These are phyloP conservation scores for Picochlorum sp. DNA, from an alignment of 139 green algal species.

Conservation along the genomic window DNA sequence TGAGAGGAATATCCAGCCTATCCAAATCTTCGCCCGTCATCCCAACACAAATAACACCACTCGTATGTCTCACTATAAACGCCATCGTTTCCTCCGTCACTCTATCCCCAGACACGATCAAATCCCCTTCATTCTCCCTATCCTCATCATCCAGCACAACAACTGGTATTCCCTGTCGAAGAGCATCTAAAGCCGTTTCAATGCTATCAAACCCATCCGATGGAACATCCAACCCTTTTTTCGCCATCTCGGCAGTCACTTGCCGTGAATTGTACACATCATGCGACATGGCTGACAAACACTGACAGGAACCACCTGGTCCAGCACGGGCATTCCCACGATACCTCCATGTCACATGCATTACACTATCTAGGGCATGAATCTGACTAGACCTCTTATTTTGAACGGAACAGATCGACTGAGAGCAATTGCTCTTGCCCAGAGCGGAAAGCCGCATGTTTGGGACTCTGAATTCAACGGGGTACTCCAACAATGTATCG, in stretches of 20 bases:
- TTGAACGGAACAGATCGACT: too few relatives aligned
- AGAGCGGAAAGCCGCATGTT: too few relatives aligned
- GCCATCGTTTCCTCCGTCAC: slow-evolving; percentile 73
- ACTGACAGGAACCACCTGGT: too few relatives aligned
- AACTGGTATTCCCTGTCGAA: slow-evolving; percentile 70
- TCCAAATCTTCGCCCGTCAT: slow-evolving; percentile 65
- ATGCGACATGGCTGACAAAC: too few relatives aligned
- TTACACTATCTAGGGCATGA: too few relatives aligned
- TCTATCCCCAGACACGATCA: slow-evolving; percentile 88
- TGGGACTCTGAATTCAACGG: too few relatives aligned
- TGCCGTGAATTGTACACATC: too few relatives aligned
- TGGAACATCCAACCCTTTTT: slow-evolving; percentile 10
- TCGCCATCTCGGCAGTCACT: background rate
- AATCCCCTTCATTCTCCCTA: slow-evolving; percentile 96
- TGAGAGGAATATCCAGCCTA: slow-evolving; percentile 86
- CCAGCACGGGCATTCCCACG: too few relatives aligned
- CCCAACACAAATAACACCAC: slow-evolving; percentile 71
- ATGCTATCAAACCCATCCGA: slow-evolving; percentile 31
- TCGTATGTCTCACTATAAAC: slow-evolving; percentile 89
- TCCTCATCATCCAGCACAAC: slow-evolving; percentile 97
- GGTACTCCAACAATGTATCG: too few relatives aligned
- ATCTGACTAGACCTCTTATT: too few relatives aligned
- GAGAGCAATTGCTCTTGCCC: too few relatives aligned
- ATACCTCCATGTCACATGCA: too few relatives aligned
- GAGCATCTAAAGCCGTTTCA: slow-evolving; percentile 40